These are phyloP conservation scores for Colletotrichum sublineola DNA, from an alignment of 2,329 filamentous ascomycete genomes.

Conservation along the genomic window DNA sequence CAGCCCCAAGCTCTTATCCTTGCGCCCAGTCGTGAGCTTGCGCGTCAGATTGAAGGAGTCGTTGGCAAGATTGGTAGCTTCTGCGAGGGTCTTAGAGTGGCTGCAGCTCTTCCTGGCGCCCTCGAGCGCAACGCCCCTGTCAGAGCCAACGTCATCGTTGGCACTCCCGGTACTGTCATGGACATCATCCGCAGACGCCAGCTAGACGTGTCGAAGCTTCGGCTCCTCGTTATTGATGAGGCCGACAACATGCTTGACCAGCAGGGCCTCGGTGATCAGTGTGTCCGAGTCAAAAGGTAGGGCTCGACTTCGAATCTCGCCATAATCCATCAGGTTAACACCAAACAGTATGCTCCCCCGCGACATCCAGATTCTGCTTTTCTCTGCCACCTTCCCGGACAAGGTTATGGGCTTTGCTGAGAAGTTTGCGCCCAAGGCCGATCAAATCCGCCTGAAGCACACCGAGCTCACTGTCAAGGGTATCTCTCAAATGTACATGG, in stretches of 20 bases:
- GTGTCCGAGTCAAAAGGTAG: slow-evolving; percentile 87
- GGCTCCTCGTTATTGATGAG: slow-evolving; percentile 92
- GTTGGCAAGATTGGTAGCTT: slow-evolving; percentile 87
- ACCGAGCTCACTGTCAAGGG: slow-evolving; percentile 96
- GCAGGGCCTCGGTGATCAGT: slow-evolving; percentile 95
- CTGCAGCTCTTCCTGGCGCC: slow-evolving; percentile 85
- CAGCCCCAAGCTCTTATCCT: slow-evolving; percentile 89
- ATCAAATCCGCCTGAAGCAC: slow-evolving; percentile 87
- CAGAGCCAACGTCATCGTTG: slow-evolving; percentile 85
- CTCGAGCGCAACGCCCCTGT: slow-evolving; percentile 77
- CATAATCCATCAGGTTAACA: slow-evolving; percentile 48
- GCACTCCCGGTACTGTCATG: slow-evolving; percentile 93
- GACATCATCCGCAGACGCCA: slow-evolving; percentile 85
- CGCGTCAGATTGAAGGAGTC: slow-evolving; percentile 92
- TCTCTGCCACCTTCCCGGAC: slow-evolving; percentile 93
- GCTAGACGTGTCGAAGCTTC: slow-evolving; percentile 79
- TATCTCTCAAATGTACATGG: slow-evolving; percentile 98
- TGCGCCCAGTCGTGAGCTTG: slow-evolving; percentile 93
- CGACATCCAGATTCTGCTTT: slow-evolving; percentile 88
- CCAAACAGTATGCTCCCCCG: slow-evolving; percentile 75
- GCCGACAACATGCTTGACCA: slow-evolving; percentile 99
- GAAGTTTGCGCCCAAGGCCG: slow-evolving; percentile 86
- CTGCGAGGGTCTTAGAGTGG: slow-evolving; percentile 79
- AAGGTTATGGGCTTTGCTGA: slow-evolving; percentile 87
- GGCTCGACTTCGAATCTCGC: slow-evolving; percentile 45